Evolutionary conservation across 768 basidiomycete species (phyloP), one percentile per base, ranked within the genome.

Genomic region (Collybiopsis confluens): DNA sequence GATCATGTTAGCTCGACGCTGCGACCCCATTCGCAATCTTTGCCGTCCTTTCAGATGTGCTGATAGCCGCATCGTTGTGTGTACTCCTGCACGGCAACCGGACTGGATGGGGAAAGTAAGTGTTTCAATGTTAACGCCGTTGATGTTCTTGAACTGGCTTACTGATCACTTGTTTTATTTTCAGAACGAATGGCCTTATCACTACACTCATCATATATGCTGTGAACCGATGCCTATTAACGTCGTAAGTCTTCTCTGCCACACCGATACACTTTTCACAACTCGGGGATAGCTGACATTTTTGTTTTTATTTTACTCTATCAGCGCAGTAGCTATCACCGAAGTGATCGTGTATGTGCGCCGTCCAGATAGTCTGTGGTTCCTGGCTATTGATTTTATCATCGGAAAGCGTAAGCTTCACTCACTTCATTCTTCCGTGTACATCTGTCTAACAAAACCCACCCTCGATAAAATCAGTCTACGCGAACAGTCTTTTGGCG

Each of bases 161-260:
- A 15, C 44, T 10, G 13, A 20, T 45, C 11, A 21, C 36, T 20
- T 44, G 36, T 26, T 30, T 42, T 24, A 20, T 41, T 26, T 15
- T 5, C 47, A 78, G 77, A 26, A 77, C 77, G 2, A 73, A 76
- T 45, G 66, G 62, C 1, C 53, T 78, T 11, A 63, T 79, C 15
- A 72, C 72, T 15, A 68, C 63, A 2, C 62, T 79, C 26, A 79
- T 78, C 4, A 61, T 79, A 23, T 79, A 75, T 56, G 74, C 78
- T 4, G 74, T 79, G 56, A 78, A 78, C 55, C 76, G 77, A 4
- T 78, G 76, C 51, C 55, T 79, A 11, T 60, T 79, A 36, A 78
- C 78, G 27, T 73, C 74, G 76, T 79, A 56, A 50, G 75, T 65
- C 3, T 4, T 13, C 38, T 20, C 16, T 1, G 30, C 13, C n/a